Conservation (phyloP, 805 yeast species). For the Wickerhamomyces kurtzmanii region DNA sequence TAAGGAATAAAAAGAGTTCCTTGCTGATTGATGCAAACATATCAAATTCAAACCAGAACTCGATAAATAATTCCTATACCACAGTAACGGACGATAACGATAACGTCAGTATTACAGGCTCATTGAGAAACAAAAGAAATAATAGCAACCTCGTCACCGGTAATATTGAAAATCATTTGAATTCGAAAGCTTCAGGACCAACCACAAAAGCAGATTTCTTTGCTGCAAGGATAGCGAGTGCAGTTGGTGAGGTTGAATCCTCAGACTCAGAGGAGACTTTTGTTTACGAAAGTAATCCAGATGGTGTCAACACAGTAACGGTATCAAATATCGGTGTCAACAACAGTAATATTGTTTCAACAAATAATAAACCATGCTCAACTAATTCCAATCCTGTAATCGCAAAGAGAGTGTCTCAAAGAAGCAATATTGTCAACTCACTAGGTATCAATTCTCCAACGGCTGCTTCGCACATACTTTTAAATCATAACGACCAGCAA, state of each 20-base stretch:
- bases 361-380: not conserved
- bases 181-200: conserved; percentile 16
- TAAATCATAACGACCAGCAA: conserved; percentile 4
- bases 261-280: conserved; percentile 92
- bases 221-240: conserved; percentile 91
- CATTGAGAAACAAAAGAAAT: conserved; percentile 13
- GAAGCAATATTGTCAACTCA: conserved; percentile 18
- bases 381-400: conserved; percentile 6
- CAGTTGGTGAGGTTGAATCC: conserved; percentile 81
- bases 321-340: not conserved
- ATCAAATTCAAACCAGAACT: conserved; percentile 4
- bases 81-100: conserved; percentile 9
- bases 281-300: conserved; percentile 61
- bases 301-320: conserved; percentile 10
- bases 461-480: conserved; percentile 3
- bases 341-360: not conserved
- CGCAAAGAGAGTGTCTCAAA: conserved; percentile 12
- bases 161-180: conserved; percentile 10
- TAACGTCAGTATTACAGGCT: conserved; percentile 13
- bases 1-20: conserved; percentile 26
- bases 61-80: conserved; percentile 3
- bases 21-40: conserved; percentile 14
- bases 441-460: conserved; percentile 6
- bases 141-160: conserved; percentile 1
- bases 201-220: conserved; percentile 83